Evolutionary conservation across 2,329 filamentous ascomycete genomes (phyloP).

Genomic region (Fusarium nematophilum): DNA sequence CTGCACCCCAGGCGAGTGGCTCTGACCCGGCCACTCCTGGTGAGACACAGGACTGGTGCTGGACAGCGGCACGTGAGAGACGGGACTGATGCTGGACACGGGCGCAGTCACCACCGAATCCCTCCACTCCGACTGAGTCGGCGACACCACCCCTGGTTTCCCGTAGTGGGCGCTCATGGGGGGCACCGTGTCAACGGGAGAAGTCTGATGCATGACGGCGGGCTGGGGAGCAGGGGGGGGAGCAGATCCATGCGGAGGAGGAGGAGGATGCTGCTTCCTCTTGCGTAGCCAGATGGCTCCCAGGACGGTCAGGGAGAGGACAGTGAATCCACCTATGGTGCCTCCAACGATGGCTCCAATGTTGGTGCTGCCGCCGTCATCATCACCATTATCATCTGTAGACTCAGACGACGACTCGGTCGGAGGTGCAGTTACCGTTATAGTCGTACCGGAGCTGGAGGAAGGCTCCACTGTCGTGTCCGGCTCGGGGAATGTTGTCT

Average conservation of each 20-base stretch:
- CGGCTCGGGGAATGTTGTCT: neutral
- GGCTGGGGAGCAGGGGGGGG: neutral
- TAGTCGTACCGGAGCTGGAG: too few relatives aligned
- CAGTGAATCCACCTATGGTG: conserved; percentile 16
- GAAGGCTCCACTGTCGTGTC: too few relatives aligned
- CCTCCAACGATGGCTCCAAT: conserved; percentile 29
- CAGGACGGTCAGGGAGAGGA: conserved; percentile 8
- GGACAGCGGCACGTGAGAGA: neutral
- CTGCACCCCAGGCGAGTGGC: too few relatives aligned
- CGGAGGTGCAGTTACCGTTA: neutral
- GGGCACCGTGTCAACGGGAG: neutral
- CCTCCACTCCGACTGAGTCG: conserved; percentile 21
- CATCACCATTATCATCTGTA: neutral
- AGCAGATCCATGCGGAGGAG: neutral
- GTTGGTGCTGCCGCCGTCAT: neutral
- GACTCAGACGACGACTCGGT: neutral
- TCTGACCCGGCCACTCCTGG: too few relatives aligned
- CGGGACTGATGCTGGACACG: conserved; percentile 10
- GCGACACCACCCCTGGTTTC: conserved; percentile 8
- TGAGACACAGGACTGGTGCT: too few relatives aligned
- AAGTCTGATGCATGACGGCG: neutral
- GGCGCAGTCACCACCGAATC: conserved; percentile 7
- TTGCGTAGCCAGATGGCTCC: conserved; percentile 20
- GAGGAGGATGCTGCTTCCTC: neutral
- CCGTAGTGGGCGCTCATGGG: conserved; percentile 12